Percentiles rank a stretch among this genome's conserved stretches.
phyloP scores from a whole-genome alignment of 768 basidiomycete genomes.

The Lanmaoa rubissima region DNA sequence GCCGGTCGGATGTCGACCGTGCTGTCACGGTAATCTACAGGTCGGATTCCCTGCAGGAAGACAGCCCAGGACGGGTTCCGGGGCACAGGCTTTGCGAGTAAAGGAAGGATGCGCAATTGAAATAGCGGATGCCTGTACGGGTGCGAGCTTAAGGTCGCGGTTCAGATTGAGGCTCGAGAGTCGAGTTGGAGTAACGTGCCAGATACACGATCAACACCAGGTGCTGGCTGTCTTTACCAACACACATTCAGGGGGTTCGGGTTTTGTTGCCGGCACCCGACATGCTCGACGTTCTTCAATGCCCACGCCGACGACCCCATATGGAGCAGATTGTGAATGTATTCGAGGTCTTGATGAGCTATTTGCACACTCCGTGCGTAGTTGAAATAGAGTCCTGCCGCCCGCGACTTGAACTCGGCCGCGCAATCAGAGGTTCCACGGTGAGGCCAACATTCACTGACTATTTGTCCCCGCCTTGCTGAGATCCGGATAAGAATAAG shows the following conservation, averaged over 20 bases:
- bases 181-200: constrained; percentile 10
- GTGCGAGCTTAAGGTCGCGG: constrained; percentile 1
- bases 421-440: neutral
- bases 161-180: constrained; percentile 14
- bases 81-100: neutral
- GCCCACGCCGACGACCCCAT: no score
- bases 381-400: neutral
- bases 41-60: neutral
- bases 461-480: no score
- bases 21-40: neutral
- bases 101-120: neutral
- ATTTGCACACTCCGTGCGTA: neutral
- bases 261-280: neutral
- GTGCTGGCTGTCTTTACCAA: constrained; percentile 4
- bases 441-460: no score
- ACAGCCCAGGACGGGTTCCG: neutral
- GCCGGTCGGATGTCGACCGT: neutral
- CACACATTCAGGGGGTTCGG: neutral
- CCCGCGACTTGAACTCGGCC: neutral
- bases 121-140: neutral
- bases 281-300: no score
- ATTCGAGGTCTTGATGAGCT: constrained; percentile 13
- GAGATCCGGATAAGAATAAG: no score
- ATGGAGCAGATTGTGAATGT: constrained; percentile 2
- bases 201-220: neutral